Base-by-base conservation (phyloP, 768 basidiomycete species). In the Tricholoma saponaceum region DNA sequence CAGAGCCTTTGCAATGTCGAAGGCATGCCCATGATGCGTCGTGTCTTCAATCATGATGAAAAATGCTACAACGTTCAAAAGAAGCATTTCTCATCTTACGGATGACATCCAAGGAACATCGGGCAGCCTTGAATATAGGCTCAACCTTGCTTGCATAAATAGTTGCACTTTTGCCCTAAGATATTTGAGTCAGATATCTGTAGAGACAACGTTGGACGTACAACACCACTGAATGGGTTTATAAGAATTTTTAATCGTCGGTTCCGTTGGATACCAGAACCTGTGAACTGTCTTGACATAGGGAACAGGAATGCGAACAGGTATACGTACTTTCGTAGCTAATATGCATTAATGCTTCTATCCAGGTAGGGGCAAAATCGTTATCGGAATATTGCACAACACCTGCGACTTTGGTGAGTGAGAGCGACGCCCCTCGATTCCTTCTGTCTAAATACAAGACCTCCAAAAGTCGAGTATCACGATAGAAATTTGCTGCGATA, bases 171-270 rank as follows among this genome's bases (percentile, higher is more conserved):
- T 84, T 86, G 55, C 88, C 85, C 90, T 94, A 61, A 26, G 41
- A 33, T 51, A 39, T 54, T 60, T 25, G 33, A 33, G 53, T 47
- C 56, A 28, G 26, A 44, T 28, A 16, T 32, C 33, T 18, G 52
- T 41, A 41, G 52, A 16, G 44, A 10, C 50, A 16, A 5, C 18
- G 39, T 20, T 20, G 35, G 1, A 75, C 86, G 28, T 66, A 91
- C 92, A 20, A 76, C 79, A n/a, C 93, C 93, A 52, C 92, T 85
- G 55, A 79, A 72, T 8, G 93, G 93, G 68, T 95, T 95, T 37
- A 95, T 77, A 43, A 95, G 66, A 7, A 94, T 79, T 60, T 84
- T 83, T 28, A 95, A 66, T 18, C 75, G 72, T 47, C 86, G 78
- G 51, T 75, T 68, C 20, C 78, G 83, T 62, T 80, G 79, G n/a